Percentiles rank a stretch among this genome's conserved stretches.
phyloP scores from a whole-genome alignment of 164 flowering plant genomes.

The Magnolia changhungtana region DNA sequence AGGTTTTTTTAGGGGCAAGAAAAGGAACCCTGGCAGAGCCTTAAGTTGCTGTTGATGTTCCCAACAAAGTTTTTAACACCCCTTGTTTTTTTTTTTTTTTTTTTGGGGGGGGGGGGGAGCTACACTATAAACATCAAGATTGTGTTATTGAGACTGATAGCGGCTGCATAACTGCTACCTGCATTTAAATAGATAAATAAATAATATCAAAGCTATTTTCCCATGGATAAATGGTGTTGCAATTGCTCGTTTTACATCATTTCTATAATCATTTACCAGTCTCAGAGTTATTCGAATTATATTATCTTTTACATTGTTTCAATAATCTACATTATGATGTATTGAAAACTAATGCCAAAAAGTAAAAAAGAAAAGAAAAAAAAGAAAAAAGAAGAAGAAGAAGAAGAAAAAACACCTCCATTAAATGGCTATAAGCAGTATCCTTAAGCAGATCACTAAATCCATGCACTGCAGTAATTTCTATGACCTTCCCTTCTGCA shows the following conservation, averaged over 20 bases:
- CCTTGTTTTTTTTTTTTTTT: too few relatives aligned
- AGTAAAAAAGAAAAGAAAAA: not conserved
- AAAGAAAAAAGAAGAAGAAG: not conserved
- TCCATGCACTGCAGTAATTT: slow-evolving; percentile 21
- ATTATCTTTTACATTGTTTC: not conserved
- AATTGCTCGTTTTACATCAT: not conserved
- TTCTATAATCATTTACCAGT: not conserved
- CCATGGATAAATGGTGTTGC: not conserved
- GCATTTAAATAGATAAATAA: not conserved
- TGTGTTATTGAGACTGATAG: too few relatives aligned
- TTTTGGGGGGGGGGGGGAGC: too few relatives aligned
- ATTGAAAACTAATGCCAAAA: not conserved
- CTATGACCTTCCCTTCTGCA: slow-evolving; percentile 33
- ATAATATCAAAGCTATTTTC: not conserved
- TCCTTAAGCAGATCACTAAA: slow-evolving; percentile 52
- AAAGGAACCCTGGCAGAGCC: too few relatives aligned
- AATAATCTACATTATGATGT: not conserved
- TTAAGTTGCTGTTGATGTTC: too few relatives aligned
- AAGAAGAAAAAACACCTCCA: slow-evolving; percentile 55
- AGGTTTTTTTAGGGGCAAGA: too few relatives aligned
- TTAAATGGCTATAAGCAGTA: slow-evolving; percentile 79
- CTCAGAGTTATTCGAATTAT: not conserved
- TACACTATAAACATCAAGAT: too few relatives aligned
- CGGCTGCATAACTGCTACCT: not conserved
- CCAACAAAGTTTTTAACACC: too few relatives aligned